Evolutionary conservation across 805 yeast genomes (phyloP).

Genomic region (Candida sphagnicola): DNA sequence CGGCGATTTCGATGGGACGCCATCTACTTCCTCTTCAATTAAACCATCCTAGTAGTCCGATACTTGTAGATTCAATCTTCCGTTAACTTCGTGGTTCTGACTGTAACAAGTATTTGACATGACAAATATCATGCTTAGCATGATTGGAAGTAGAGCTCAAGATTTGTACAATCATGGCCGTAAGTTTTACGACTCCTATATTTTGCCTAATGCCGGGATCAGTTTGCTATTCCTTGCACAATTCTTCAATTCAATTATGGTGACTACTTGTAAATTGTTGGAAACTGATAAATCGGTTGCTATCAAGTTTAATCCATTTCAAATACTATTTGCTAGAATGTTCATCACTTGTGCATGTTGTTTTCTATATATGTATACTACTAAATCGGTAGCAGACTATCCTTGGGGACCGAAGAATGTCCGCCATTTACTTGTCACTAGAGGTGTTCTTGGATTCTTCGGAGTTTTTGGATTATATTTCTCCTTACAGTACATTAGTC

Average conservation of each 20-base stretch:
- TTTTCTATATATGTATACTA: conserved; percentile 47
- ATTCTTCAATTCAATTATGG: conserved; percentile 73
- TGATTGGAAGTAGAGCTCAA: no score
- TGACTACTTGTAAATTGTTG: conserved; percentile 67
- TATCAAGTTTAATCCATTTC: conserved; percentile 69
- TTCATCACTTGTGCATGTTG: conserved; percentile 61
- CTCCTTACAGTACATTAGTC: conserved; percentile 65
- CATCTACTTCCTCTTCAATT: conserved; percentile 28
- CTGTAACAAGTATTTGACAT: no score
- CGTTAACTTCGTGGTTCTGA: no score
- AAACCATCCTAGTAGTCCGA: conserved; percentile 66
- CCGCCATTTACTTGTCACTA: conserved; percentile 47
- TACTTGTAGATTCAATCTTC: no score
- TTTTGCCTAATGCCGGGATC: conserved; percentile 48
- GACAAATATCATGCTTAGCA: no score
- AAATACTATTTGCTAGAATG: conserved; percentile 78
- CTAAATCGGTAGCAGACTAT: conserved; percentile 49
- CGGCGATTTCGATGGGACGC: conserved; percentile 36
- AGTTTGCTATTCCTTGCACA: conserved; percentile 57
- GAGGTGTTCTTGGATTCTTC: conserved; percentile 71
- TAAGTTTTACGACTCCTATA: conserved; percentile 3
- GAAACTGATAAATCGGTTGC: conserved; percentile 59
- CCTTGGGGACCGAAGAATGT: conserved; percentile 67
- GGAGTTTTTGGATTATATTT: conserved; percentile 80
- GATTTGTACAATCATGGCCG: not conserved